These are phyloP conservation scores for Dothistroma septosporum DNA, from an alignment of 2,329 filamentous ascomycete species.

Conservation along the genomic window DNA sequence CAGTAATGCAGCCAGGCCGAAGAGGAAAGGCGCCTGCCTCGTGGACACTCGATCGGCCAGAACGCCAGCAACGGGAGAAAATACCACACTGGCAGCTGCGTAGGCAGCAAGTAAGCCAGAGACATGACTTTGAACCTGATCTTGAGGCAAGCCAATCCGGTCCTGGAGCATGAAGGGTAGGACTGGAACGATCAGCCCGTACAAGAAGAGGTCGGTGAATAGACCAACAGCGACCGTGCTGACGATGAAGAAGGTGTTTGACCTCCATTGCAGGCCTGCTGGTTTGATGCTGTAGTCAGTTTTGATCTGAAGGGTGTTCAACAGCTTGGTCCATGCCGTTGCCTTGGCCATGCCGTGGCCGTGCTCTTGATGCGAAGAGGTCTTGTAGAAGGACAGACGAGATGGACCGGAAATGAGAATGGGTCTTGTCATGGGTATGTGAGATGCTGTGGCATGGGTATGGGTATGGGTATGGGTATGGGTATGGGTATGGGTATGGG, in stretches of 20 bases:
- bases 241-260: slow-evolving; percentile 56
- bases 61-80: slow-evolving; percentile 51
- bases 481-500: neutral
- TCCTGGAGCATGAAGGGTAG: slow-evolving; percentile 55
- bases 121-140: slow-evolving; percentile 50
- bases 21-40: slow-evolving; percentile 55
- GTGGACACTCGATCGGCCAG: slow-evolving; percentile 53
- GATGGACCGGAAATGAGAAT: slow-evolving; percentile 4
- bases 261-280: slow-evolving; percentile 50
- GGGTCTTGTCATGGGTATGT: neutral
- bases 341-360: slow-evolving; percentile 5
- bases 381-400: slow-evolving; percentile 11
- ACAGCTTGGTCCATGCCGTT: slow-evolving; percentile 15
- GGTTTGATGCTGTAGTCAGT: slow-evolving; percentile 34
- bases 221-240: slow-evolving; percentile 53
- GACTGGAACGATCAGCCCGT: slow-evolving; percentile 56
- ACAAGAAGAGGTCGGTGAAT: slow-evolving; percentile 58
- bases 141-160: slow-evolving; percentile 46
- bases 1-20: slow-evolving; percentile 51
- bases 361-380: slow-evolving; percentile 4
- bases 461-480: neutral
- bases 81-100: slow-evolving; percentile 51
- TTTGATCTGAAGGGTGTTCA: slow-evolving; percentile 35
- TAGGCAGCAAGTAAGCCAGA: slow-evolving; percentile 54
- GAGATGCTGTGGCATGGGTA: neutral